A percentile compares a stretch with the other conserved stretches of the same genome.
These are phyloP conservation scores for Penicillium sp. DNA, from an alignment of 2,329 filamentous ascomycete genomes.

Conservation along the genomic window DNA sequence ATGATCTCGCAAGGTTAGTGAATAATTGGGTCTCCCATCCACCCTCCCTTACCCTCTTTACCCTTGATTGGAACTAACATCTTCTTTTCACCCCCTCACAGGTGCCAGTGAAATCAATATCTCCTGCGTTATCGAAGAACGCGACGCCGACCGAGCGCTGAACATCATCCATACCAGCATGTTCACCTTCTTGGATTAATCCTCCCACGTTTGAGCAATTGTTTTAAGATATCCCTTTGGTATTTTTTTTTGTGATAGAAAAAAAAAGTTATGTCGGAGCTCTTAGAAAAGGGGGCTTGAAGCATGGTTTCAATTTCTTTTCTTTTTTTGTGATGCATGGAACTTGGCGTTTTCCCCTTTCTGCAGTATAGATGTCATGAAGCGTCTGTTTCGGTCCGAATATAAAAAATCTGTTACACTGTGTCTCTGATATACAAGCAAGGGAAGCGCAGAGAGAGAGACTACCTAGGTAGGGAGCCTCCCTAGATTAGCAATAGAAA, in stretches of 20 bases:
- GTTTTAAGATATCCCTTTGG: constrained; percentile 29
- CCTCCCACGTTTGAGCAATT: constrained; percentile 11
- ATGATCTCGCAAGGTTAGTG: constrained; percentile 95
- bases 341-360: constrained; percentile 20
- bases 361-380: constrained; percentile 14
- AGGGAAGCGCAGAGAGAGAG: constrained; percentile 3
- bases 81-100: constrained; percentile 40
- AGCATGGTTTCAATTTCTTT: constrained; percentile 8
- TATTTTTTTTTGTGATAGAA: constrained; percentile 13
- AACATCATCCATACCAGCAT: constrained; percentile 96
- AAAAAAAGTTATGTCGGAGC: constrained; percentile 19
- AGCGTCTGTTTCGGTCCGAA: constrained; percentile 10
- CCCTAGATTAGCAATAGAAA: constrained; percentile 6
- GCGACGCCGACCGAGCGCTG: constrained; percentile 88
- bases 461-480: background rate
- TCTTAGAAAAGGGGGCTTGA: background rate
- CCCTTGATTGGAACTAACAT: constrained; percentile 16
- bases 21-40: constrained; percentile 11
- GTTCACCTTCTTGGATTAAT: constrained; percentile 86
- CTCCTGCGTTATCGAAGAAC: constrained; percentile 91
- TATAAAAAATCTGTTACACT: constrained; percentile 8
- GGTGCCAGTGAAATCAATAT: constrained; percentile 99
- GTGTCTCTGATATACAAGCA: constrained; percentile 8
- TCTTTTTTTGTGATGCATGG: constrained; percentile 22
- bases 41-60: constrained; percentile 2